Base-by-base conservation (phyloP, 2,329 filamentous ascomycete genomes). In the Knoxdaviesia capensis region DNA sequence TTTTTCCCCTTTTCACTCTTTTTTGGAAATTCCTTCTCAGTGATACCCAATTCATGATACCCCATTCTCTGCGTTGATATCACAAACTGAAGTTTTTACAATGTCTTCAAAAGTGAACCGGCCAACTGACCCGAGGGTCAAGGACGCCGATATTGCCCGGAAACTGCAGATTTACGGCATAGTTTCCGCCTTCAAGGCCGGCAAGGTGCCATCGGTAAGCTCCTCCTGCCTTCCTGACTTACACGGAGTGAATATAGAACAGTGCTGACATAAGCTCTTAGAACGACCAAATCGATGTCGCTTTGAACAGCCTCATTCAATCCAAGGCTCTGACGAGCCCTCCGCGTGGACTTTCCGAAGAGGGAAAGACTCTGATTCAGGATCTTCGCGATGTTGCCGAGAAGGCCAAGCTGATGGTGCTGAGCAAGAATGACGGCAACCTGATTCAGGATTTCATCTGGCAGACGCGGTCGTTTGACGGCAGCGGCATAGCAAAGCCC, bases 141-240 rank as follows among this genome's bases (percentile, higher is more conserved):
- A 87, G 70, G 84, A 93, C 65, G 71, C 71, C 50, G 78, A 94
- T 58, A 79, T 96, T 62, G 90, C 90, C 62, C 75, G 77, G 57
- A 98, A 98, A 68, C 77, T 98, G 41, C 87, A 94, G 62, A 63
- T 96, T 34, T 98, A 92, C 54, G 90, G 88, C 54, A 94, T 96
- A 59, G 73, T 78, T 61, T 62, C 58, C 67, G 88, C 86, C 41
- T 94, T 96, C 59, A 69, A 81, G 55, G 73, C 77, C 51, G 87
- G 87, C 65, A 96, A 94, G 60, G 77, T 87, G 38, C 88, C 88
- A 48, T 93, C 87, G 53, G 76, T 87, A 72, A 56, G 77, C 20
- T 20, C 20, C 20, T 20, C 20, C 20, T 2, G 2, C 20, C 20
- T 20, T 37, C 11, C 36, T 37, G 9, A 7, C 36, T 9, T n/a